These are phyloP conservation scores for Crucihimalaya himalaica DNA, from an alignment of 345 rosid species.

Conservation along the genomic window DNA sequence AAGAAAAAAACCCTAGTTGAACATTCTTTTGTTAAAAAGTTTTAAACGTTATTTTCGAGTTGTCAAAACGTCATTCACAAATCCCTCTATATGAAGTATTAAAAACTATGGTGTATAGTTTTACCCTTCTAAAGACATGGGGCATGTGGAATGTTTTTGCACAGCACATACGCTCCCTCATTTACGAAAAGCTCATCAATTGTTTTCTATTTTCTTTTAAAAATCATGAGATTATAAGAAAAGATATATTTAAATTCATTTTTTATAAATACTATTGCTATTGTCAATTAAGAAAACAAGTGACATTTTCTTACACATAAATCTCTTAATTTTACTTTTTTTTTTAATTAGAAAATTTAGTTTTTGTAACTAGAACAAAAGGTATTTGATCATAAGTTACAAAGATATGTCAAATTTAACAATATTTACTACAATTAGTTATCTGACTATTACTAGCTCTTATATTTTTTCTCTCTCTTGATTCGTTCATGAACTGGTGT, in stretches of 20 bases:
- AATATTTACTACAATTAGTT: not conserved
- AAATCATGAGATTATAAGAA: not conserved
- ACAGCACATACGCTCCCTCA: slow-evolving; percentile 28
- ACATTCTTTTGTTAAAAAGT: not conserved
- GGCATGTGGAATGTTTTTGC: slow-evolving; percentile 35
- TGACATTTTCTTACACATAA: not conserved
- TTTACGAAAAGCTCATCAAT: slow-evolving; percentile 19
- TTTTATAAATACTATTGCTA: not conserved
- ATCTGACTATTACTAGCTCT: not conserved
- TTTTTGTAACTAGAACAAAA: not conserved
- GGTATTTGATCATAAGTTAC: not conserved
- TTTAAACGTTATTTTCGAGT: too few relatives aligned
- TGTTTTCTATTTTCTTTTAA: not conserved
- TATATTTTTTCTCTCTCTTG: not conserved
- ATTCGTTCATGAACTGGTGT: not conserved
- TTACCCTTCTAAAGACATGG: slow-evolving; percentile 13
- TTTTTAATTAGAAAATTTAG: not conserved
- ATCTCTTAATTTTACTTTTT: not conserved
- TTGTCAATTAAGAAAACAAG: not conserved
- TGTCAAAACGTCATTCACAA: too few relatives aligned
- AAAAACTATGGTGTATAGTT: slow-evolving; percentile 6
- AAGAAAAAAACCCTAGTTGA: not conserved
- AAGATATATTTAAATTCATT: not conserved
- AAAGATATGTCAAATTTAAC: not conserved
- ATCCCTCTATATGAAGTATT: not conserved